Evolutionary conservation across 306 rosid genomes (phyloP), one percentile per base, ranked within the genome.

Genomic region (Acacia acuminata): DNA sequence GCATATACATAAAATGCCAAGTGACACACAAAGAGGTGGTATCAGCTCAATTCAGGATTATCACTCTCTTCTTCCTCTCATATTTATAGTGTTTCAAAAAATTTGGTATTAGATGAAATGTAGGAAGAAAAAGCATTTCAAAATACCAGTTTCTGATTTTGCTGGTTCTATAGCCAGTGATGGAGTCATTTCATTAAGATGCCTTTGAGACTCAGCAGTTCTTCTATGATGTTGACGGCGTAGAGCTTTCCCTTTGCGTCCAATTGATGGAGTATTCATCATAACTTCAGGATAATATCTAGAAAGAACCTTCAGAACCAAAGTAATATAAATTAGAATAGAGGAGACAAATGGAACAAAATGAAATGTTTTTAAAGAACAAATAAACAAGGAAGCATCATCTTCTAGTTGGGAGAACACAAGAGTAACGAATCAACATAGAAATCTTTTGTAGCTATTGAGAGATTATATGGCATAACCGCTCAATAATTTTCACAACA

Each of bases 191-290:
- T 81, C 88, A 87, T 90, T 87, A 70, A 67, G 85, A 76, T 77
- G 79, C 80, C 64, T 73, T 38, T 30, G 77, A 72, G 92, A 85
- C 82, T 84, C 83, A 17, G 68, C 48, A 67, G 42, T 51, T 73
- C 76, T 90, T 84, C 86, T 88, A 67, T 82, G 91, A 74, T 90
- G 90, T 81, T 82, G 86, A 74, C 93, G 91, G 36, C 94, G 96
- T 86, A 96, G 89, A 86, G 98, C 93, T 90, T 96, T 96, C 85
- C 99, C 98, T 84, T 92, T 97, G 60, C 96, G 98, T 67, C 99
- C 97, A 87, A 96, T 88, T 68, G 97, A 93, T 73, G 92, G 97
- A 83, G 85, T 86, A 53, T 81, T 83, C 77, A 34, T 81, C 50
- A 78, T 53, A 79, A 93, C 85, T 79, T 96, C 91, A 0, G 97